Evolutionary conservation across 176 grass and related monocot species (phyloP).

Genomic region (Phoenix roebelenii): DNA sequence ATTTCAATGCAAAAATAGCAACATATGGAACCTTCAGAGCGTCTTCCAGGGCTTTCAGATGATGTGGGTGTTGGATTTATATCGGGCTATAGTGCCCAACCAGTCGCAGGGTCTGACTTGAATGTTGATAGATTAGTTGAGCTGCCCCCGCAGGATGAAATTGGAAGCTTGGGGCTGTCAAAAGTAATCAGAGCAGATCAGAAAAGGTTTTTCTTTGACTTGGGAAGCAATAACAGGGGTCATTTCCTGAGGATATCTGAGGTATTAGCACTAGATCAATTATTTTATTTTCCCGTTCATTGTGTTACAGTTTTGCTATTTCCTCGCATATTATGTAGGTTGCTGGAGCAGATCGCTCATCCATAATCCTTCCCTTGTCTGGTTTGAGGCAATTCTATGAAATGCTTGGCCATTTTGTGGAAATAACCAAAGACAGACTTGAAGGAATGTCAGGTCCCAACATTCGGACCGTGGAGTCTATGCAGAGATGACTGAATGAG

Average conservation of each 20-base stretch:
- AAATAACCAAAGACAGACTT: constrained; percentile 94
- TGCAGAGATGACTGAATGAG: constrained; percentile 54
- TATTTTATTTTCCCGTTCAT: neutral
- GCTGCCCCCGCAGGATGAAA: constrained; percentile 72
- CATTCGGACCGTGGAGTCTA: constrained; percentile 57
- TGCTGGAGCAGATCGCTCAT: constrained; percentile 84
- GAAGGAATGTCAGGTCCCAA: constrained; percentile 77
- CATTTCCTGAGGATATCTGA: constrained; percentile 97
- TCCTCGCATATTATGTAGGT: constrained; percentile 37
- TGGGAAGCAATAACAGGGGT: constrained; percentile 90
- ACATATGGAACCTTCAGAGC: constrained; percentile 75
- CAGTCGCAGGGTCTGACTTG: constrained; percentile 56
- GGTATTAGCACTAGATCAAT: constrained; percentile 26
- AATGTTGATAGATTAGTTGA: constrained; percentile 74
- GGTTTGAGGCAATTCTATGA: constrained; percentile 97
- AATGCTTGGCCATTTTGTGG: constrained; percentile 98
- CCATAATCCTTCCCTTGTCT: constrained; percentile 92
- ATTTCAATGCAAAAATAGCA: constrained; percentile 31
- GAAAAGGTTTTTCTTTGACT: constrained; percentile 97
- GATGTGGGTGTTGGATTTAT: constrained; percentile 98
- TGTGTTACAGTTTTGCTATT: neutral
- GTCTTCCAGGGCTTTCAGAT: constrained; percentile 73
- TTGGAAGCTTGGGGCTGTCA: constrained; percentile 67
- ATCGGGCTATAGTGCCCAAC: constrained; percentile 65
- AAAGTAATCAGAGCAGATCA: constrained; percentile 98